Conservation (phyloP, 306 rosid species). For the Neltuma alba region DNA sequence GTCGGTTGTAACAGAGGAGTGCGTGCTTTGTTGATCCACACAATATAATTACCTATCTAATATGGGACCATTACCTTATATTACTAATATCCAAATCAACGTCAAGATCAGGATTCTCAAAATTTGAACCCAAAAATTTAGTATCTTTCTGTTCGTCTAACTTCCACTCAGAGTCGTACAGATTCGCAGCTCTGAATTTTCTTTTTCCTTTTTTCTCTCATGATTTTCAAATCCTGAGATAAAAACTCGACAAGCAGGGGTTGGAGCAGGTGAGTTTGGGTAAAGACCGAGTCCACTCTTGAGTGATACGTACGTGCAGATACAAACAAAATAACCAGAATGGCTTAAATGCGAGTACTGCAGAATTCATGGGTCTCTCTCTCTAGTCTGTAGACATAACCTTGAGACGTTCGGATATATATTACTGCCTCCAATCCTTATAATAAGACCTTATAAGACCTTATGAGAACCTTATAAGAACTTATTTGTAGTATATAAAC, state of each 20-base stretch:
- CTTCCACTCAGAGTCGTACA: conserved; percentile 15
- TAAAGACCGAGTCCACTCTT: conserved; percentile 33
- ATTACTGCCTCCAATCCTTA: too few species aligned
- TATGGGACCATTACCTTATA: conserved; percentile 31
- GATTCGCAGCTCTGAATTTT: conserved; percentile 7
- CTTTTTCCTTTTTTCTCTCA: background rate
- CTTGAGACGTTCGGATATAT: background rate
- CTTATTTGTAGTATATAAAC: too few species aligned
- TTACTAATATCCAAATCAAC: conserved; percentile 19
- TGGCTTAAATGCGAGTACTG: background rate
- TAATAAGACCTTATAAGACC: too few species aligned
- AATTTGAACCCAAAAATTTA: conserved; percentile 17
- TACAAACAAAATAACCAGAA: conserved; percentile 8
- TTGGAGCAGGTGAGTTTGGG: conserved; percentile 22
- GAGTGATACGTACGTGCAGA: background rate
- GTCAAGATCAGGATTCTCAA: conserved; percentile 21
- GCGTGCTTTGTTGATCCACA: conserved; percentile 5
- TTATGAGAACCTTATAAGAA: too few species aligned
- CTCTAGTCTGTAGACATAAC: background rate
- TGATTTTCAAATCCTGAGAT: background rate
- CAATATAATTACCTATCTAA: background rate
- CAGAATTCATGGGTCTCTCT: background rate
- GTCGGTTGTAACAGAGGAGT: conserved; percentile 28
- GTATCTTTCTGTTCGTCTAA: background rate
- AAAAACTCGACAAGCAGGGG: background rate